phyloP scores from a whole-genome alignment of 768 basidiomycete genomes.

The Pleurotus giganteus region DNA sequence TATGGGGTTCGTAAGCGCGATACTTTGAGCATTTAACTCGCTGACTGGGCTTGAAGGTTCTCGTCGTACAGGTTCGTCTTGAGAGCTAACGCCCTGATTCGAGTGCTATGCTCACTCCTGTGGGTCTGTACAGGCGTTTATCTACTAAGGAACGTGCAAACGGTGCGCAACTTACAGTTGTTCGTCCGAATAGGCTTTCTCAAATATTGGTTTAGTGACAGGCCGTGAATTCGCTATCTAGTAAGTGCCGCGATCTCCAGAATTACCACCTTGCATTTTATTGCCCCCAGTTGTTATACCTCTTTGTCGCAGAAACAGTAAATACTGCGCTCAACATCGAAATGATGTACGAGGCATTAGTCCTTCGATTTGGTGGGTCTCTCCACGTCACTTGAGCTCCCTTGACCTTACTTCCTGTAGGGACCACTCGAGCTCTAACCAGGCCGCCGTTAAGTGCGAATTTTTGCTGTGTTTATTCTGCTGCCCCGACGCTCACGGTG shows the following conservation, averaged over 20 bases:
- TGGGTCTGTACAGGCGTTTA: neutral
- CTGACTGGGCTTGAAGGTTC: neutral
- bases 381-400: neutral
- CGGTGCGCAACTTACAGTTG: neutral
- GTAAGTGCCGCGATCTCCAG: neutral
- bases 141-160: neutral
- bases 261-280: neutral
- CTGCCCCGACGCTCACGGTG: too few relatives aligned
- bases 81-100: neutral
- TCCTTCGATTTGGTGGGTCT: constrained; percentile 4
- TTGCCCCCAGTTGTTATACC: constrained; percentile 4
- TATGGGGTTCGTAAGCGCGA: neutral
- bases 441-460: neutral
- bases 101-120: neutral
- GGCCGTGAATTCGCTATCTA: constrained; percentile 1
- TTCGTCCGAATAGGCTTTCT: neutral
- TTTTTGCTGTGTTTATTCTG: too few relatives aligned
- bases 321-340: constrained; percentile 10
- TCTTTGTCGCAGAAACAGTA: constrained; percentile 10
- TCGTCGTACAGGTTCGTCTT: neutral
- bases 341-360: constrained; percentile 9
- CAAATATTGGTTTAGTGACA: neutral
- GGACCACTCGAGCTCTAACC: neutral
- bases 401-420: neutral
- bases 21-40: neutral